These are phyloP conservation scores for Tylopilus sp. DNA, from an alignment of 768 basidiomycete genomes.

Conservation along the genomic window DNA sequence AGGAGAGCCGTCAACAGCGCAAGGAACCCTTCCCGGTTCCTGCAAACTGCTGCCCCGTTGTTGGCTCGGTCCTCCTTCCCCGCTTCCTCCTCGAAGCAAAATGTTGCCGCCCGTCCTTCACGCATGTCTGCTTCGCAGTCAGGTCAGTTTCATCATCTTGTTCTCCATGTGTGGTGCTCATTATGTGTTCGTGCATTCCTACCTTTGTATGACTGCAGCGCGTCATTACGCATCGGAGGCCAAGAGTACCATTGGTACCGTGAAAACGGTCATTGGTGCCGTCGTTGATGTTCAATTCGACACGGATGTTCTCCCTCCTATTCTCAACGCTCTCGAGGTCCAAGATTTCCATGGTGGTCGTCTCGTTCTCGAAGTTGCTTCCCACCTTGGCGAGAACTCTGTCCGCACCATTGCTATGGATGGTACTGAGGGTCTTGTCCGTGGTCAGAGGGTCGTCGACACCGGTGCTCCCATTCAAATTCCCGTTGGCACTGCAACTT, in stretches of 20 bases:
- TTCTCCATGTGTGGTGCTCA: not conserved
- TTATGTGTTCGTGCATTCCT: not conserved
- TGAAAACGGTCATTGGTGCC: slow-evolving; percentile 99
- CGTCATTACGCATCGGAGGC: slow-evolving; percentile 93
- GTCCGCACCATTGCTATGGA: slow-evolving; percentile 99
- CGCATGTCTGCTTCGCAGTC: slow-evolving; percentile 46
- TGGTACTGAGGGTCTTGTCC: slow-evolving; percentile 99
- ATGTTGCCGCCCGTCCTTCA: slow-evolving; percentile 46
- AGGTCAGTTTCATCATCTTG: slow-evolving; percentile 42
- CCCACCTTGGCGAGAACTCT: slow-evolving; percentile 98
- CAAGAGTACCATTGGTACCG: slow-evolving; percentile 65
- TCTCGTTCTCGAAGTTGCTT: slow-evolving; percentile 98
- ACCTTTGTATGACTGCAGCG: slow-evolving; percentile 36
- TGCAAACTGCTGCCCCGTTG: slow-evolving; percentile 68
- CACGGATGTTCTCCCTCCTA: slow-evolving; percentile 84
- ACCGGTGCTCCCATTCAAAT: slow-evolving; percentile 96
- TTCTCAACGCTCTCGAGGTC: slow-evolving; percentile 98
- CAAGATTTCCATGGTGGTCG: slow-evolving; percentile 91
- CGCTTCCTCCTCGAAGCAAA: slow-evolving; percentile 42
- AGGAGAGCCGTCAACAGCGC: slow-evolving; percentile 76
- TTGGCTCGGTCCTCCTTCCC: slow-evolving; percentile 50
- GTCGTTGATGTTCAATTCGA: slow-evolving; percentile 99
- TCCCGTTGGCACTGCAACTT: slow-evolving; percentile 90
- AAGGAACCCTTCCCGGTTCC: slow-evolving; percentile 75
- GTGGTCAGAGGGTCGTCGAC: slow-evolving; percentile 96